Percentiles rank a stretch among this genome's conserved stretches.
These are phyloP conservation scores for Xylariaceae sp. DNA, from an alignment of 2,329 filamentous ascomycete genomes.

Conservation along the genomic window DNA sequence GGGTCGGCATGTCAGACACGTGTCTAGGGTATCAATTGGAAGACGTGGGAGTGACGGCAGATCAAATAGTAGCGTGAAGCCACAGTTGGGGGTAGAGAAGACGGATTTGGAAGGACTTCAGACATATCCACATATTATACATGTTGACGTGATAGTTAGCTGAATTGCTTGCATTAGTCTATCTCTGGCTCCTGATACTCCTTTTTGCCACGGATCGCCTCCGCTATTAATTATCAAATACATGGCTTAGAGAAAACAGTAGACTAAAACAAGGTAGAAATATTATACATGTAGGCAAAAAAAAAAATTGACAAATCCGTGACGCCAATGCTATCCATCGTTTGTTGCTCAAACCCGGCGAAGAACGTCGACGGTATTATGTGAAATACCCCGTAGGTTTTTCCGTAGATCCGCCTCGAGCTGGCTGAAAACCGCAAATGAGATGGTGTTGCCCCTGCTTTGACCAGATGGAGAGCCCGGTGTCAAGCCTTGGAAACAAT, in stretches of 20 bases:
- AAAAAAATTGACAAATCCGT: conserved; percentile 23
- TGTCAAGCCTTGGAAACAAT: conserved; percentile 13
- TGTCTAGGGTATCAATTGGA: conserved; percentile 9
- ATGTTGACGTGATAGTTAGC: neutral
- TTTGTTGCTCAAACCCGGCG: conserved; percentile 20
- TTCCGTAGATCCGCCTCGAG: conserved; percentile 29
- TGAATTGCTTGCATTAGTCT: conserved; percentile 22
- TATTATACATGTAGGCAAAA: conserved; percentile 23
- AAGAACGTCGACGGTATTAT: conserved; percentile 25
- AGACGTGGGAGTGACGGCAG: conserved; percentile 4
- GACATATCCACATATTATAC: conserved; percentile 8
- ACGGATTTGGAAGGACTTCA: conserved; percentile 14
- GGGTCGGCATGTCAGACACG: conserved; percentile 22
- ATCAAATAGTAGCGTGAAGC: conserved; percentile 17
- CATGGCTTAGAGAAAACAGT: conserved; percentile 6
- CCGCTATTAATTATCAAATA: conserved; percentile 15
- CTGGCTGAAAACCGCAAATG: conserved; percentile 29
- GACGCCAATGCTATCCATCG: conserved; percentile 21
- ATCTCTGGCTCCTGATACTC: conserved; percentile 6
- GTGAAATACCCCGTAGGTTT: conserved; percentile 28
- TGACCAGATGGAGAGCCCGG: conserved; percentile 7
- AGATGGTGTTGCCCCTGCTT: conserved; percentile 21
- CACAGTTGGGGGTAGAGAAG: conserved; percentile 9
- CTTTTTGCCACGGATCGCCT: conserved; percentile 4
- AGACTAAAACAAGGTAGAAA: conserved; percentile 11